Conservation (phyloP, 345 rosid genomes). For the Populus alba region DNA sequence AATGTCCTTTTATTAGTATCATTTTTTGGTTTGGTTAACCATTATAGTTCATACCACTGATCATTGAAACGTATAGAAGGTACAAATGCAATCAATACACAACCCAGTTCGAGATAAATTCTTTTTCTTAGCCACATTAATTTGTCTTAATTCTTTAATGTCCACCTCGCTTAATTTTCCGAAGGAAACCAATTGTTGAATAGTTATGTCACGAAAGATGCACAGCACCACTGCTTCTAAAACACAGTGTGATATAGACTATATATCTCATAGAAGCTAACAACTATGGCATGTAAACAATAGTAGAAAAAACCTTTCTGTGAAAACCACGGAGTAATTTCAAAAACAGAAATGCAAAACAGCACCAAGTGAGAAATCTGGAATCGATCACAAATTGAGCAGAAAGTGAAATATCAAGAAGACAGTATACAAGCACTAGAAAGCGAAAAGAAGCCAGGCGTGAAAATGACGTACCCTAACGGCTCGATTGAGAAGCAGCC, state of each 20-base stretch:
- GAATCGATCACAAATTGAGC: background rate
- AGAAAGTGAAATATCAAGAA: background rate
- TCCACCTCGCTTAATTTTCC: background rate
- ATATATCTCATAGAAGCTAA: background rate
- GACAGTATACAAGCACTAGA: background rate
- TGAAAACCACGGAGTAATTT: background rate
- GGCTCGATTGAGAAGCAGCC: conserved; percentile 35
- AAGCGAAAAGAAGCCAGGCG: background rate
- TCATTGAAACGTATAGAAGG: background rate
- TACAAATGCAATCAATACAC: background rate
- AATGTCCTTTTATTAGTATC: background rate
- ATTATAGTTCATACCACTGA: background rate
- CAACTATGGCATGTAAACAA: background rate
- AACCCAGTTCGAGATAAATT: conserved; percentile 3
- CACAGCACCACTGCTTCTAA: background rate
- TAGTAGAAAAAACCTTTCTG: too few relatives aligned
- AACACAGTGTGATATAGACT: background rate
- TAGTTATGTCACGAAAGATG: background rate
- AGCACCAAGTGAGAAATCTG: background rate
- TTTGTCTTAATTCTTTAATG: background rate
- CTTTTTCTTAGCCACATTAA: background rate
- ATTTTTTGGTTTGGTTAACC: background rate
- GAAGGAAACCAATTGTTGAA: background rate
- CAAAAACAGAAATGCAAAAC: background rate
- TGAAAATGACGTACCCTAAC: conserved; percentile 32